Base-by-base conservation (phyloP, 371 early-diverging fungal genomes). In the Basidiobolus meristosporus region DNA sequence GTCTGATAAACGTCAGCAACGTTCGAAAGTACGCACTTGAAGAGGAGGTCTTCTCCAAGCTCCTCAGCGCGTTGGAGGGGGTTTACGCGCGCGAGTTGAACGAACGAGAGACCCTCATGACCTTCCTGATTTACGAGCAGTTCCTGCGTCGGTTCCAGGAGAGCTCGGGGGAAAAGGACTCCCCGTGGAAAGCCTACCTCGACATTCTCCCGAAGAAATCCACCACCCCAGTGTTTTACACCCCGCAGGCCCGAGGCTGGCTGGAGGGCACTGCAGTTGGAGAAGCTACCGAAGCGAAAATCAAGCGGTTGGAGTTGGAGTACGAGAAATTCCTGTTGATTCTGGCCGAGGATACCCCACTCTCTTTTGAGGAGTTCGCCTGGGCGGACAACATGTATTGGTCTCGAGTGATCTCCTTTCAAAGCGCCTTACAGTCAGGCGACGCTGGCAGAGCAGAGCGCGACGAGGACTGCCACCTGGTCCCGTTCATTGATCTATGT, bases 301-400 rank as follows among this genome's bases (percentile, higher is more conserved):
- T 11, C 3, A 43, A 43, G n/a, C 36, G 38, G 23, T 18, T 43
- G 14, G 16, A 29, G 21, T 17, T 29, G 12, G 43, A 43, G 21
- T 43, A 36, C 31, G 35, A 36, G n/a, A 36, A 36, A 37, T 43
- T 36, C 37, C n/a, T n/a, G n/a, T n/a, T n/a, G n/a, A n/a, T n/a
- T n/a, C n/a, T n/a, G n/a, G n/a, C n/a, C n/a, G n/a, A n/a, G n/a
- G 23, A 29, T 17, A 20, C 36, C 7, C 15, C 17, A 16, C 7
- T 14, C 11, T 32, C 31, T 2, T 37, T 43, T 37, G 43, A 43
- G 12, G 33, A 43, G 14, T 43, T 28, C 31, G 19, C 14, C n/a
- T 43, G 43, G 43, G 43, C 37, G 6, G 43, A 43, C 31, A 38
- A 38, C 7, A 31, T 43, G n/a, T 43, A 37, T 30, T 43, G 43